Base-by-base conservation (phyloP, 1,284 basidiomycete genomes). In the Austroboletus novae-zelandiae region DNA sequence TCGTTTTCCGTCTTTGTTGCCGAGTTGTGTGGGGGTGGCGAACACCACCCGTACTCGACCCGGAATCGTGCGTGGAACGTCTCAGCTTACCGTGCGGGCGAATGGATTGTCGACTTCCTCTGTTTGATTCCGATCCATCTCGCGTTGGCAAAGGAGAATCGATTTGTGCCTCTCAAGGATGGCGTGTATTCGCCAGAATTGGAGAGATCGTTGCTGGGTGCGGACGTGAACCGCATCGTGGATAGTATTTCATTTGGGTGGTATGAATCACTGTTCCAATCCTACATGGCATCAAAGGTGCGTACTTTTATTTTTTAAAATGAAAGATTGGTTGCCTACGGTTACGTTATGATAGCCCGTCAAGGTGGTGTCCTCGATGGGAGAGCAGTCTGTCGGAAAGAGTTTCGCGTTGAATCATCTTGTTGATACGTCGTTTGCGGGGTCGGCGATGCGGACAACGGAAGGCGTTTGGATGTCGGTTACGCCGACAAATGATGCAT, bases 401-500 rank as follows among this genome's bases (percentile, higher is more conserved):
- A 80, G 77, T 49, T 84, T 78, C 53, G 70, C 78, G 0, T 61
- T 84, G 11, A 85, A 85, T 41, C 83, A 85, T 58, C 69, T 85
- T 20, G 77, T 73, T 0, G 82, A 84, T 55, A 81, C 83, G 0
- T 84, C 82, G 0, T 85, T 85, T 55, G 80, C 82, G 27, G 84
- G 83, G 1, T 81, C 78, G 5, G 84, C 83, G 0, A 83, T 85
- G 80, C 68, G 82, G 20, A 84, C 81, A 1, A 85, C 57, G 56
- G 83, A 85, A 67, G 82, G 82, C 1, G 80, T 83, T 2, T 84
- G 83, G 83, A 79, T 85, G 75, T 82, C 83, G 0, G 79, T 80
- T 4, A 83, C 83, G 3, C 83, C 83, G 0, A 83, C 81, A 0
- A 68, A 76, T 36, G 74, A 80, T 29, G 61, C 66, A 0, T 62